Base-by-base conservation (phyloP, 352 stramenopile genomes). In the Phytophthora fragariae region DNA sequence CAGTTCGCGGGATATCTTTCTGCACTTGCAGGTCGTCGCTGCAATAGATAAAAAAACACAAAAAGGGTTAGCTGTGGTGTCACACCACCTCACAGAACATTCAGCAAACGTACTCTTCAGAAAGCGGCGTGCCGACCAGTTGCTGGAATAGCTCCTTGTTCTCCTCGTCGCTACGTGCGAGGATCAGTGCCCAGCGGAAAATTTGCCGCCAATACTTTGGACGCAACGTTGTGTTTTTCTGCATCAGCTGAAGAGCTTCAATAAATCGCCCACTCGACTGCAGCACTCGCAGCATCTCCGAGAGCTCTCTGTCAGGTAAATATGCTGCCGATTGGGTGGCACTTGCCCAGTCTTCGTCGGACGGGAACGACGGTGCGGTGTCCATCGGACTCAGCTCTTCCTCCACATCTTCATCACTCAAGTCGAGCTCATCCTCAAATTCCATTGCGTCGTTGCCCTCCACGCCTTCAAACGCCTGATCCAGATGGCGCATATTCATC, bases 1-100 rank as follows among this genome's bases (percentile, higher is more conserved):
- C 80, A 10, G 88, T 94, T 8, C 89, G 87, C 29, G 89, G 89
- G 21, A 96, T 88, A 49, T 96, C 89, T 62, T 96, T 96, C 27
- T 92, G 77, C 0, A 96, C 79, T 68, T 96, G 89, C 1, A 86
- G 77, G 1, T 76, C 75, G 50, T 96, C 89, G 33, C 86, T 93
- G 21, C 1, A 74, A 12, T 31, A 31, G n/a, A 68, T 12, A 41
- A 41, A 19, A 31, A 31, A 31, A 31, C 29, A 66, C 2, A 47
- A 62, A 39, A n/a, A 41, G 55, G 29, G 15, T 67, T 8, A 31
- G 4, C 29, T 31, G 4, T 31, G 29, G 3, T 7, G 37, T 44
- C 12, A 15, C 37, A 44, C 37, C 37, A 24, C n/a, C 44, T n/a
- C 44, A 52, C 10, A 52, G 9, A 54, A 1, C 7, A 8, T 39